Evolutionary conservation across 371 early-diverging fungal species (phyloP).

Genomic region (Rhizopus arrhizus): DNA sequence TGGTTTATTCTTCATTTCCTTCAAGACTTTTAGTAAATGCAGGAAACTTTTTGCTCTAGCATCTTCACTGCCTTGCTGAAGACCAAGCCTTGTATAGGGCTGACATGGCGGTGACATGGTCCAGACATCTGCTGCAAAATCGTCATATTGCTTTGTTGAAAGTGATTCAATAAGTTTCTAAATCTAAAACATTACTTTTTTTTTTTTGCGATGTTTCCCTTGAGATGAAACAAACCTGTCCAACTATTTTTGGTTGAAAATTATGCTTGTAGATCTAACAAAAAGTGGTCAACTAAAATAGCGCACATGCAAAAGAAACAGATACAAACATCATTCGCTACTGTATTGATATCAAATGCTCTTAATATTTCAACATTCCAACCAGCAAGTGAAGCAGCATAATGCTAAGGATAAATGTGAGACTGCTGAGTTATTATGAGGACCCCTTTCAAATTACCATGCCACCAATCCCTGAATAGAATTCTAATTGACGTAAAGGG

Average conservation of each 20-base stretch:
- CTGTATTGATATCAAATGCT: conserved; percentile 82
- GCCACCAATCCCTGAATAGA: conserved; percentile 75
- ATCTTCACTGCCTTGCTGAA: conserved; percentile 77
- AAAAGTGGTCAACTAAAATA: not conserved
- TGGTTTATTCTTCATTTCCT: conserved; percentile 60
- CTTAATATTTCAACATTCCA: conserved; percentile 63
- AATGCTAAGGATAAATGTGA: conserved; percentile 54
- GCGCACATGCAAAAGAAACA: not conserved
- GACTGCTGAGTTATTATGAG: too few species aligned
- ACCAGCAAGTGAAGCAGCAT: conserved; percentile 65
- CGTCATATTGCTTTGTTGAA: conserved; percentile 61
- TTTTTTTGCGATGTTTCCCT: conserved; percentile 6
- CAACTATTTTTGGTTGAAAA: conserved; percentile 64
- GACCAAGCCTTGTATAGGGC: conserved; percentile 80
- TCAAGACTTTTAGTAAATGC: conserved; percentile 66
- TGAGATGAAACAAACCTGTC: conserved; percentile 48
- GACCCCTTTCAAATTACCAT: conserved; percentile 52
- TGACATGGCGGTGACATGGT: conserved; percentile 88
- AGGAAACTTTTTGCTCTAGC: conserved; percentile 76
- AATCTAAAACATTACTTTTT: conserved; percentile 2
- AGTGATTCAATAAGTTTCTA: conserved; percentile 74
- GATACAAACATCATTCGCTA: conserved; percentile 69
- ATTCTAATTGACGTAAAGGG: conserved; percentile 59
- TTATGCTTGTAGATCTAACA: conserved; percentile 69
- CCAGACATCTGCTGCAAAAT: conserved; percentile 73